phyloP scores from a whole-genome alignment of 768 basidiomycete species.

The Hygrocybe punicea region DNA sequence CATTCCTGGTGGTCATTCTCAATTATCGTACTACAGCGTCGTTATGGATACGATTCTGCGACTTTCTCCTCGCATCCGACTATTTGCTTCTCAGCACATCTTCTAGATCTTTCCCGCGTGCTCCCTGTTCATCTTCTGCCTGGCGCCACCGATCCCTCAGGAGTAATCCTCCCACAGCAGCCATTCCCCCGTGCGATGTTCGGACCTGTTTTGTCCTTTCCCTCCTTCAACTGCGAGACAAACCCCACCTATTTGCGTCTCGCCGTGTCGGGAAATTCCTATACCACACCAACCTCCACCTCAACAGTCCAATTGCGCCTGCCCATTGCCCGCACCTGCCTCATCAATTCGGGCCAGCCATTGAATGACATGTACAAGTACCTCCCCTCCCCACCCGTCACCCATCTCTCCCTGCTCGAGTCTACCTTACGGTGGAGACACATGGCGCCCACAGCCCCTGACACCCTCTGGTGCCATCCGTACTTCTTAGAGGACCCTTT shows the following conservation, averaged over 20 bases:
- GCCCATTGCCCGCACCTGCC: constrained; percentile 50
- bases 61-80: constrained; percentile 77
- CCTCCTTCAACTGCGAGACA: constrained; percentile 73
- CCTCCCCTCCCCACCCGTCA: constrained; percentile 64
- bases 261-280: constrained; percentile 35
- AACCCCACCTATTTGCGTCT: constrained; percentile 87
- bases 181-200: constrained; percentile 91
- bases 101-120: constrained; percentile 70
- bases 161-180: constrained; percentile 89
- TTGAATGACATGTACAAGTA: constrained; percentile 96
- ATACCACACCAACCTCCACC: constrained; percentile 25
- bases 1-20: not conserved
- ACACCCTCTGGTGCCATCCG: constrained; percentile 98
- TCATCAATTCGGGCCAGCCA: constrained; percentile 90
- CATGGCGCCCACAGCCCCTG: constrained; percentile 97
- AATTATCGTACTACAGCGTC: constrained; percentile 43
- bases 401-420: constrained; percentile 70
- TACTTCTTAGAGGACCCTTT: constrained; percentile 88
- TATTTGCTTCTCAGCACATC: constrained; percentile 59
- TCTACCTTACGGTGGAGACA: constrained; percentile 90
- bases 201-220: constrained; percentile 53
- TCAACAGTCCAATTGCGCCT: constrained; percentile 13
- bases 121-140: constrained; percentile 88
- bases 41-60: constrained; percentile 59
- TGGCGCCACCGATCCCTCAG: constrained; percentile 84